Base-by-base conservation (phyloP, 139 green algal genomes). In the Chlamydomonas eustigma region DNA sequence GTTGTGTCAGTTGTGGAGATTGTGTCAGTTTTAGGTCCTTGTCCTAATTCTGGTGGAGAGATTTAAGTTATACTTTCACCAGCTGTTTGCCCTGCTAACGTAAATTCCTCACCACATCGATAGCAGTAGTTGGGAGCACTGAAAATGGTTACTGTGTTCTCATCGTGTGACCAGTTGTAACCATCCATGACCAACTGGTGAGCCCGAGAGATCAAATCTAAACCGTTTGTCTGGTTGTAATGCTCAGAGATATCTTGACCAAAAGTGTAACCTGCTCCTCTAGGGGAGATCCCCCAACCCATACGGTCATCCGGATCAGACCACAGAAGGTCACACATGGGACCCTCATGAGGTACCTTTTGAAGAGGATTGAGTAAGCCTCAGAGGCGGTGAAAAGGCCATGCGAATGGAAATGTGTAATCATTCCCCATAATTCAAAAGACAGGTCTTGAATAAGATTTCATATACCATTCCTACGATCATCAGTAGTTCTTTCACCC, bases 251-350 rank as follows among this genome's bases (percentile, higher is more conserved):
- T 97, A 88, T 99, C 96, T 80, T 97, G 91, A 4, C 96, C 96
- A 85, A 99, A 99, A 2, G 96, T 99, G 89, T 99, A 99, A 22
- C 96, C 96, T 24, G 96, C 94, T 2, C 96, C 96, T 31, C 96
- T 87, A 2, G 96, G 96, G 0, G 90, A 97, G 80, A 99, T 98
- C 80, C 96, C 96, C 96, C 96, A 99, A 38, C 96, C 96, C 38
- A 87, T 93, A 28, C 96, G 81, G 75, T 99, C 96, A 77, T 99
- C 96, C 0, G 96, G 96, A 78, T 99, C 96, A 3, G 79, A 92
- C 96, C 96, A 99, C 37, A 99, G 87, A 76, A 99, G 88, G 85
- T 99, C 96, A 80, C 96, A 99, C 95, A 99, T 99, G 67, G 96
- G 96, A 2, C 96, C 95, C 79, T 98, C 93, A 73, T 98, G 93